Evolutionary conservation across 2,329 filamentous ascomycete genomes (phyloP), one percentile per base, ranked within the genome.

Genomic region (Thelonectria blattea): DNA sequence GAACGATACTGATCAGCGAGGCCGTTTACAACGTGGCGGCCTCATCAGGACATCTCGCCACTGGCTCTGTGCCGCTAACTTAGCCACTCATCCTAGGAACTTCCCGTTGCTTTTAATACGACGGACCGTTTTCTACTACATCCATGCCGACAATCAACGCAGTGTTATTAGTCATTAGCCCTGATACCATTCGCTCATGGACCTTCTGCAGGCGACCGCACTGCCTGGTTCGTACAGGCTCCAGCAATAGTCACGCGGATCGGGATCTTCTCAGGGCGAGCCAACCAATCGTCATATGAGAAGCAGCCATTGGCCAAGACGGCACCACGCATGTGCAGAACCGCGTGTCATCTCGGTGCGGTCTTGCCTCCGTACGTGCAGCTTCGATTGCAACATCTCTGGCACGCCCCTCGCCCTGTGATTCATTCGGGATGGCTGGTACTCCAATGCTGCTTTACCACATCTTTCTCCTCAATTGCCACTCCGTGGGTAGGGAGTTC

Each of bases 121-220:
- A 14, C 3, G 6, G 34, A 37, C 11, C 15, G 15, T 15, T 14
- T 5, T 3, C 4, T 15, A 15, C 4, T 3, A 18, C 7, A 15
- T 42, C n/a, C 17, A n/a, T 6, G 10, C 27, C 27, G 22, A 30
- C 22, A 6, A 18, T 17, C 3, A 20, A 22, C 4, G 32, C 18
- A 32, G 7, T 20, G 17, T 12, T 5, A n/a, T 30, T 39, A 6
- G 22, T 24, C 41, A 41, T 20, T 58, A 51, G 48, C 46, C 45
- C 59, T 15, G 48, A 50, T 41, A 10, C 53, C 48, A 42, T 43
- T 46, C 59, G 11, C 34, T 49, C 55, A 32, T 57, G 48, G 58
- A 37, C 27, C 39, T 46, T 56, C 62, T 64, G 52, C 58, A 57
- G n/a, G 50, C 52, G 58, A 22, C 60, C 58, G 62, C 30, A 45